Percentiles rank a stretch among this genome's conserved stretches.
phyloP scores from a whole-genome alignment of 2,329 filamentous ascomycete species.

The Epichloe elymi region DNA sequence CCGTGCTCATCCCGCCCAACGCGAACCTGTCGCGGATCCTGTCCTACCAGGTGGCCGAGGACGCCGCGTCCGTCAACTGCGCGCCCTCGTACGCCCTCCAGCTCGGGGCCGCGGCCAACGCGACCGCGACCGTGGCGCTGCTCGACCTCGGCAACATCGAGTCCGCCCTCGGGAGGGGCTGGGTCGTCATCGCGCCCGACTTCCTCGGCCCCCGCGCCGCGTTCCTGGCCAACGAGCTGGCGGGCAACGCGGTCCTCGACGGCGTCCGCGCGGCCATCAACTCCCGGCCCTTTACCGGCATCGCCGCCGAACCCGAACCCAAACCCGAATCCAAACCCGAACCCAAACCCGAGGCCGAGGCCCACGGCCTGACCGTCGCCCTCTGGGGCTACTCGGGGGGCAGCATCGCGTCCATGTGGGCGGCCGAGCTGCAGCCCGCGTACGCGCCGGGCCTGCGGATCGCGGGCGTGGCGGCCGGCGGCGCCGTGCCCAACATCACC shows the following conservation, averaged over 20 bases:
- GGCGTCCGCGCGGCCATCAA: slow-evolving; percentile 27
- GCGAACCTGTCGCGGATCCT: slow-evolving; percentile 18
- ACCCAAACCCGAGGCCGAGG: no score
- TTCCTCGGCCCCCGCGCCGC: slow-evolving; percentile 29
- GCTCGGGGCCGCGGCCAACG: slow-evolving; percentile 2
- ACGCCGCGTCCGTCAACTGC: slow-evolving; percentile 25
- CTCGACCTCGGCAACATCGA: slow-evolving; percentile 12
- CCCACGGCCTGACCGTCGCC: no score
- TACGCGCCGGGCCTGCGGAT: slow-evolving; percentile 15
- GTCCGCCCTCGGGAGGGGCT: slow-evolving; percentile 25
- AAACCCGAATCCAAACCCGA: no score
- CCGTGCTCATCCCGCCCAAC: slow-evolving; percentile 24
- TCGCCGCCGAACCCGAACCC: no score
- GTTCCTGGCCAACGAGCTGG: slow-evolving; percentile 26
- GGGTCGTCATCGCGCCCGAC: slow-evolving; percentile 36
- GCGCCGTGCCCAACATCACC: background rate
- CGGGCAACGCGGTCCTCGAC: slow-evolving; percentile 29
- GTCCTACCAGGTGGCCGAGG: slow-evolving; percentile 29
- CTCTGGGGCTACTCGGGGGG: no score
- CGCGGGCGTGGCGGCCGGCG: slow-evolving; percentile 9
- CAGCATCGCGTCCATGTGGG: slow-evolving; percentile 9
- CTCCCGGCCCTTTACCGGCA: slow-evolving; percentile 3
- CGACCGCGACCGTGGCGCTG: slow-evolving; percentile 17
- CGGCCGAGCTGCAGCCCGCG: slow-evolving; percentile 7
- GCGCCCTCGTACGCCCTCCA: slow-evolving; percentile 16